Evolutionary conservation across 352 stramenopile species (phyloP).

Genomic region (Pythium periplocum): DNA sequence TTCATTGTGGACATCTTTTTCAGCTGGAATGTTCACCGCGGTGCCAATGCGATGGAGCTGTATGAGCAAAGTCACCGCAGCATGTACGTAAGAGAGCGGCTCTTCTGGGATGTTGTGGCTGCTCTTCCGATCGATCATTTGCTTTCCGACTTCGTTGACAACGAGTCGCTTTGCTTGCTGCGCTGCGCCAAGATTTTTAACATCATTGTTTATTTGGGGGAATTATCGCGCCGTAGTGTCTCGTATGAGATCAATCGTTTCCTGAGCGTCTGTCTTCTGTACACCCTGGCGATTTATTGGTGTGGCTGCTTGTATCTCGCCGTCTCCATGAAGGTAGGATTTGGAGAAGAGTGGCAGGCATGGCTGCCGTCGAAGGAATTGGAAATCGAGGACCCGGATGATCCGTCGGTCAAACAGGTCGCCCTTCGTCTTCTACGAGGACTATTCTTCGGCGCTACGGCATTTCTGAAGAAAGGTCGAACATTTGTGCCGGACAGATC

Average conservation of each 20-base stretch:
- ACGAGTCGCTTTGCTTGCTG: conserved; percentile 27
- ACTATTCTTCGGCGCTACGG: conserved; percentile 17
- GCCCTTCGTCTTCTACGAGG: conserved; percentile 23
- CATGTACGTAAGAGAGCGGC: conserved; percentile 36
- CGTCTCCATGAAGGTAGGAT: conserved; percentile 32
- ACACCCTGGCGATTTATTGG: conserved; percentile 58
- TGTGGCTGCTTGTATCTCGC: conserved; percentile 42
- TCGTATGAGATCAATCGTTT: conserved; percentile 49
- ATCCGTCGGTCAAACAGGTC: conserved; percentile 27
- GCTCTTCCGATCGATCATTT: conserved; percentile 39
- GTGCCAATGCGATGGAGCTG: conserved; percentile 31
- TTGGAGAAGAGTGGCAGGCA: conserved; percentile 39
- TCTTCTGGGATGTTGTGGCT: conserved; percentile 34
- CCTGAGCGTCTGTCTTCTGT: conserved; percentile 46
- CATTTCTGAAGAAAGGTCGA: conserved; percentile 26
- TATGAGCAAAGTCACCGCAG: conserved; percentile 38
- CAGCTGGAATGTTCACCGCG: conserved; percentile 32
- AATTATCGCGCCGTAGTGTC: conserved; percentile 52
- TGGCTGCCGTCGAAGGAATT: conserved; percentile 41
- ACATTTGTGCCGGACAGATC: conserved; percentile 18
- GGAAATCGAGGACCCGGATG: conserved; percentile 20
- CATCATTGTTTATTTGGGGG: conserved; percentile 43
- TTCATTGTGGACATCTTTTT: conserved; percentile 52
- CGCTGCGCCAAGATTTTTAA: conserved; percentile 50
- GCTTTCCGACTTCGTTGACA: conserved; percentile 23